Base-by-base conservation (phyloP, 352 stramenopile species). In the Pythium brachiatum region DNA sequence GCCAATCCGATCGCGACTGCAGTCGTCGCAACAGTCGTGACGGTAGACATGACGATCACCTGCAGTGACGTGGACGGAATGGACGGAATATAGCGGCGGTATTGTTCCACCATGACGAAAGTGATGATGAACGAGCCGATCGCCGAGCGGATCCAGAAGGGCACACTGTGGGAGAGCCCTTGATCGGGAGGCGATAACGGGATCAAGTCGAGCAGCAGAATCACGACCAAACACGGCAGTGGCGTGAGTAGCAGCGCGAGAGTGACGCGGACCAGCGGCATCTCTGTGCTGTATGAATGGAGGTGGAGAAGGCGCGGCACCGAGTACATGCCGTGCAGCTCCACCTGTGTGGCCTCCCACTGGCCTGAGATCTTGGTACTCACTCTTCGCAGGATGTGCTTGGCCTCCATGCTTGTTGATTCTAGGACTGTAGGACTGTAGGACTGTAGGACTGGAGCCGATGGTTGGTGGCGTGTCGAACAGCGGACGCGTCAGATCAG, bases 291-390 rank as follows among this genome's bases (percentile, higher is more conserved):
- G 59, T 59, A 66, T 13, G 38, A 20, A 16, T 66, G 11, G 13
- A 59, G 7, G 4, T 31, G 25, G n/a, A 44, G 26, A 20, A 66
- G 26, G 1, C 59, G 34, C 18, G 52, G 36, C 26, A 59, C 26
- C 7, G 48, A 53, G 51, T 60, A 66, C 34, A 36, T 43, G 20
- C 59, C 59, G 23, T 66, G 59, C 18, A 66, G 51, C 29, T 66
- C 48, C 8, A 66, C 51, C 20, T 66, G 59, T 13, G 47, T 16
- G 18, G 13, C 18, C 21, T 57, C 47, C 46, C 57, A 64, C 25
- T 52, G 31, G 7, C 18, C 18, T 32, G 48, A 31, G 8, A 39
- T 15, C 34, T 39, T 39, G 9, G 7, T 39, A 39, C 34, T 39
- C 34, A 39, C 34, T 39, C 34, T 8, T 13, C 34, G 13, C 34